Conservation (phyloP, 1,284 basidiomycete genomes). For the Pseudozyma pruni region DNA sequence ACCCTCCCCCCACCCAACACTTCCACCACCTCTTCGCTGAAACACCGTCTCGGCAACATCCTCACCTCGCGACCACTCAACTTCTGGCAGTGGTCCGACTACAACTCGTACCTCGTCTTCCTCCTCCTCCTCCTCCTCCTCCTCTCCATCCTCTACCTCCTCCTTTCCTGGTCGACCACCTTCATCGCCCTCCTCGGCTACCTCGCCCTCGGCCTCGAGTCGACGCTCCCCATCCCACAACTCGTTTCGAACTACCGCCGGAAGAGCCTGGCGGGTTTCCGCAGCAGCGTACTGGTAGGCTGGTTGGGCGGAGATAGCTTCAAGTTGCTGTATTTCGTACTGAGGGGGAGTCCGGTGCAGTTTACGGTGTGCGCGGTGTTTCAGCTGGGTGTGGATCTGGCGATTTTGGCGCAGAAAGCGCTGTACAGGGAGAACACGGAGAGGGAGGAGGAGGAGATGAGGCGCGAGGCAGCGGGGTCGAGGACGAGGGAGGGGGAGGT, state of each 20-base stretch:
- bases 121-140: constrained; percentile 76
- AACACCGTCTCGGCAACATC: not conserved
- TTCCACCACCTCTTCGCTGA: not conserved
- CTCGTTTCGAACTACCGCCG: constrained; percentile 74
- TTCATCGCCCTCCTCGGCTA: constrained; percentile 81
- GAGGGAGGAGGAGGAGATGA: constrained; percentile 46
- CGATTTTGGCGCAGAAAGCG: constrained; percentile 63
- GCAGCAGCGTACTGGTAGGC: constrained; percentile 77
- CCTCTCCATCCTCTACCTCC: constrained; percentile 70
- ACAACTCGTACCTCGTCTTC: constrained; percentile 80
- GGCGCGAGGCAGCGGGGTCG: not conserved
- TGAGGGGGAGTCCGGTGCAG: constrained; percentile 40
- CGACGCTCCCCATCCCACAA: constrained; percentile 59
- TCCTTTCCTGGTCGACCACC: constrained; percentile 75
- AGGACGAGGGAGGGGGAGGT: constrained; percentile 5
- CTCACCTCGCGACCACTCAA: constrained; percentile 72
- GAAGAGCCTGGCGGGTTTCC: constrained; percentile 83
- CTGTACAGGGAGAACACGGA: constrained; percentile 63
- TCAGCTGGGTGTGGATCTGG: constrained; percentile 66
- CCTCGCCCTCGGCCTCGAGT: constrained; percentile 74
- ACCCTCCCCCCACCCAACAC: not conserved
- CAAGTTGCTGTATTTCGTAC: constrained; percentile 63
- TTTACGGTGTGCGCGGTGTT: constrained; percentile 54
- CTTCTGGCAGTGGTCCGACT: constrained; percentile 87
- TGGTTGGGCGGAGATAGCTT: constrained; percentile 68